phyloP scores from a whole-genome alignment of 2,329 filamentous ascomycete species.

The Alternaria tenuissima region DNA sequence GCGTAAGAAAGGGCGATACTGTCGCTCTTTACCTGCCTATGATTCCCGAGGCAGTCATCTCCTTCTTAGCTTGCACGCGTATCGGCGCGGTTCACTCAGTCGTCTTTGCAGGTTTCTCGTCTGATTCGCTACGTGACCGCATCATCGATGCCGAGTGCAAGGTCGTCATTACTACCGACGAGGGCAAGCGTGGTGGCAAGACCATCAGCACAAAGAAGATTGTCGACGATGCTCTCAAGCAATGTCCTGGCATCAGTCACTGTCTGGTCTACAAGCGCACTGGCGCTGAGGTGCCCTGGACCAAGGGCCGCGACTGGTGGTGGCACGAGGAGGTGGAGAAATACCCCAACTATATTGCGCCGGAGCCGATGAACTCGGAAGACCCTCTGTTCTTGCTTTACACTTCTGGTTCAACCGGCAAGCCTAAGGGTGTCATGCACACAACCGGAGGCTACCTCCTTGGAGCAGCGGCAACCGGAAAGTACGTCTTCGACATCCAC shows the following conservation, averaged over 20 bases:
- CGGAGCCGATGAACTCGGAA: conserved; percentile 89
- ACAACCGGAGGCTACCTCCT: conserved; percentile 95
- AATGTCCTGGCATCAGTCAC: conserved; percentile 86
- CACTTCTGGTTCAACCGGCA: conserved; percentile 96
- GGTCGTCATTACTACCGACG: conserved; percentile 95
- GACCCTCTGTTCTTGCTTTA: conserved; percentile 98
- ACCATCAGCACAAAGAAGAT: conserved; percentile 98
- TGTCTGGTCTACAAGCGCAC: conserved; percentile 96
- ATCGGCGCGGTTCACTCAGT: conserved; percentile 98
- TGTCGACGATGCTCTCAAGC: conserved; percentile 95
- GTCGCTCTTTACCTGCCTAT: conserved; percentile 98
- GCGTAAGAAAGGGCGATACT: conserved; percentile 95
- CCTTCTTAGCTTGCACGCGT: conserved; percentile 88
- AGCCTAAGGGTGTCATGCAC: conserved; percentile 99
- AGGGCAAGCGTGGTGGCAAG: conserved; percentile 98
- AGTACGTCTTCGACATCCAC: conserved; percentile 99
- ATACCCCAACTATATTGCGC: conserved; percentile 90
- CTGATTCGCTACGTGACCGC: conserved; percentile 93
- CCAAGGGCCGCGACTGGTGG: conserved; percentile 87
- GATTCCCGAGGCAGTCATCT: conserved; percentile 94
- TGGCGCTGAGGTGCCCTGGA: conserved; percentile 91
- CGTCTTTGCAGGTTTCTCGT: conserved; percentile 96
- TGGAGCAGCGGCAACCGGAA: conserved; percentile 90
- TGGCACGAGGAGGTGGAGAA: conserved; percentile 99
- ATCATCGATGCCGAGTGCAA: conserved; percentile 90